Percentiles rank a stretch among this genome's conserved stretches.
Evolutionary conservation across 2,329 filamentous ascomycete species (phyloP).

Genomic region (Fusarium sp.): DNA sequence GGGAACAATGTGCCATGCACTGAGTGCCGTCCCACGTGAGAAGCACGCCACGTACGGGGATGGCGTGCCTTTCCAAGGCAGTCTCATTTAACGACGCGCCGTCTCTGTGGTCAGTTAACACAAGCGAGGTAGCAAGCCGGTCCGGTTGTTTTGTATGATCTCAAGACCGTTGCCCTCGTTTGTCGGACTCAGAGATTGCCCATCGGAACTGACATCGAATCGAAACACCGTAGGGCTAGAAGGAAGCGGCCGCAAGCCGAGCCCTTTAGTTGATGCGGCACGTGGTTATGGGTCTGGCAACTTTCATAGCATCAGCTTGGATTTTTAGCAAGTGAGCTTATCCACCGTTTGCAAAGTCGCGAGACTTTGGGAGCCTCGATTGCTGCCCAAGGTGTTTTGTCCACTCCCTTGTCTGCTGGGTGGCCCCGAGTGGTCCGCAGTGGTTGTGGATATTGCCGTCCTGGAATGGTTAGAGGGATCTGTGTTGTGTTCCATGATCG

Average conservation of each 20-base stretch:
- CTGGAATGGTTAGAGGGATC: slow-evolving; percentile 38
- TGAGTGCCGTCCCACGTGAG: slow-evolving; percentile 32
- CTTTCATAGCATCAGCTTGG: not conserved
- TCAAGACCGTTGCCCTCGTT: slow-evolving; percentile 2
- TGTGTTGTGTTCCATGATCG: slow-evolving; percentile 28
- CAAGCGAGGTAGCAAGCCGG: not conserved
- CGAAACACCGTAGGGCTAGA: slow-evolving; percentile 25
- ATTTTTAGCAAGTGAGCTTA: not conserved
- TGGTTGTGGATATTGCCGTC: slow-evolving; percentile 30
- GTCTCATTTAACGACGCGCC: slow-evolving; percentile 10
- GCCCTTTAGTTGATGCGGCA: not conserved
- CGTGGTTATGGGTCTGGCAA: slow-evolving; percentile 9
- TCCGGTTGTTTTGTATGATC: slow-evolving; percentile 7
- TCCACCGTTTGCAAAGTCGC: not conserved
- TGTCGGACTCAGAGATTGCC: not conserved
- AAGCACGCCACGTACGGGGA: slow-evolving; percentile 28
- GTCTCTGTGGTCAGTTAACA: slow-evolving; percentile 1
- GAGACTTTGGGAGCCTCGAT: not conserved
- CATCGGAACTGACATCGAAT: not conserved
- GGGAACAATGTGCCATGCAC: slow-evolving; percentile 9
- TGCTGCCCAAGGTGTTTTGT: slow-evolving; percentile 10
- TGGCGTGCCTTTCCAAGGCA: not conserved
- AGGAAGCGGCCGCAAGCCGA: slow-evolving; percentile 1
- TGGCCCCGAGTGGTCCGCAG: slow-evolving; percentile 16
- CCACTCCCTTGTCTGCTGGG: not conserved